Evolutionary conservation across 2,329 filamentous ascomycete species (phyloP).

Genomic region (Aspergillus pseudotamarii): DNA sequence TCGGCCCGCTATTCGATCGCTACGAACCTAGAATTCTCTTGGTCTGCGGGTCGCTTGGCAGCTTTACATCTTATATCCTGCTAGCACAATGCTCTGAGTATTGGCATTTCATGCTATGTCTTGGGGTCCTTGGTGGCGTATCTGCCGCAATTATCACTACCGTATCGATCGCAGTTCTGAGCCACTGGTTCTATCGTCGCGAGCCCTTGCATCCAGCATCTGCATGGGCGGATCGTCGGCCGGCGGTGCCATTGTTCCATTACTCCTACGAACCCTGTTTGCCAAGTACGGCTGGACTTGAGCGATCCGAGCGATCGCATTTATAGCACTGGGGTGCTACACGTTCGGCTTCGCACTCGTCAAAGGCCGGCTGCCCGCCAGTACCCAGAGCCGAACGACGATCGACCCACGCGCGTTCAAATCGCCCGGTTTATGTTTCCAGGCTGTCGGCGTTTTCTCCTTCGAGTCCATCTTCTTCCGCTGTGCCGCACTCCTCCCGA

Average conservation of each 20-base stretch:
- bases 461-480: conserved; percentile 56
- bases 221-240: conserved; percentile 44
- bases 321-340: conserved; percentile 40
- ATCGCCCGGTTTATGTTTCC: conserved; percentile 45
- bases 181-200: conserved; percentile 45
- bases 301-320: conserved; percentile 41
- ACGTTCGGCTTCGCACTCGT: conserved; percentile 34
- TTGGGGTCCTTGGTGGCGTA: conserved; percentile 39
- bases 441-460: conserved; percentile 47
- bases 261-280: conserved; percentile 37
- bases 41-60: conserved; percentile 40
- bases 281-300: conserved; percentile 38
- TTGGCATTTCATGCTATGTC: conserved; percentile 53
- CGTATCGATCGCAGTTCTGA: conserved; percentile 40
- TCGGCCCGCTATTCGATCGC: conserved; percentile 53
- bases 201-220: conserved; percentile 43
- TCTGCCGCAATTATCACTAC: conserved; percentile 41
- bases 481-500: conserved; percentile 51
- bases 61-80: conserved; percentile 47
- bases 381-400: conserved; percentile 28
- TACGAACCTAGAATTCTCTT: conserved; percentile 50
- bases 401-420: conserved; percentile 48
- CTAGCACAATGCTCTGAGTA: conserved; percentile 52
- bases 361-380: conserved; percentile 36
- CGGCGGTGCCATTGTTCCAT: conserved; percentile 41